phyloP scores from a whole-genome alignment of 2,329 filamentous ascomycete genomes.

The Penicillium sp. region DNA sequence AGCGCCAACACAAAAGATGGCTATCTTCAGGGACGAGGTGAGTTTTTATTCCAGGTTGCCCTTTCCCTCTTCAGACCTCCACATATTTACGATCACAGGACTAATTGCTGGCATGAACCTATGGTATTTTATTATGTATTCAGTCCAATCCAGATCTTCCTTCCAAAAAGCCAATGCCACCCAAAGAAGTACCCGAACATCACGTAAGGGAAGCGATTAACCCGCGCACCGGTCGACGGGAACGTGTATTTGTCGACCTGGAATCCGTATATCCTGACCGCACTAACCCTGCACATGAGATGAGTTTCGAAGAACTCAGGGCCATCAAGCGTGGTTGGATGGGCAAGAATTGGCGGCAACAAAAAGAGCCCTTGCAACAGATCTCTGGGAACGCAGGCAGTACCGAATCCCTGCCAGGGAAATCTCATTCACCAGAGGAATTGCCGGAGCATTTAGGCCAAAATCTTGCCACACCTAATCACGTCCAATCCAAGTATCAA shows the following conservation, averaged over 20 bases:
- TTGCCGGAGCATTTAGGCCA: slow-evolving; percentile 33
- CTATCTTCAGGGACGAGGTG: slow-evolving; percentile 95
- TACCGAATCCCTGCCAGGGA: slow-evolving; percentile 17
- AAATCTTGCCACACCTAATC: slow-evolving; percentile 29
- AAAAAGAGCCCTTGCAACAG: slow-evolving; percentile 54
- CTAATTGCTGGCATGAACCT: slow-evolving; percentile 67
- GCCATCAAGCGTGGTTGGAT: slow-evolving; percentile 70
- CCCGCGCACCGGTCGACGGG: slow-evolving; percentile 74
- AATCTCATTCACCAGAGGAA: slow-evolving; percentile 19
- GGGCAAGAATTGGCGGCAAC: slow-evolving; percentile 51
- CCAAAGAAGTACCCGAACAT: slow-evolving; percentile 64
- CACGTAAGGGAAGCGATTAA: slow-evolving; percentile 80
- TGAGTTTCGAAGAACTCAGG: slow-evolving; percentile 89
- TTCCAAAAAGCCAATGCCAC: slow-evolving; percentile 36
- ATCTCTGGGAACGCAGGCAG: slow-evolving; percentile 43
- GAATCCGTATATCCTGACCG: slow-evolving; percentile 79
- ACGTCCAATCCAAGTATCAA: slow-evolving; percentile 13
- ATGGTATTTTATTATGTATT: slow-evolving; percentile 50
- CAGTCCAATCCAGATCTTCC: slow-evolving; percentile 45
- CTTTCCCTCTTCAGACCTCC: slow-evolving; percentile 45
- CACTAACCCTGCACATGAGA: slow-evolving; percentile 67
- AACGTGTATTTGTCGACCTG: slow-evolving; percentile 84
- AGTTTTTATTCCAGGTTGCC: slow-evolving; percentile 48
- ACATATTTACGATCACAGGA: slow-evolving; percentile 91
- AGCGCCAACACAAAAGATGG: slow-evolving; percentile 73